Evolutionary conservation across 2,329 filamentous ascomycete species (phyloP), one percentile per base, ranked within the genome.

Genomic region (Sporothrix schenckii): DNA sequence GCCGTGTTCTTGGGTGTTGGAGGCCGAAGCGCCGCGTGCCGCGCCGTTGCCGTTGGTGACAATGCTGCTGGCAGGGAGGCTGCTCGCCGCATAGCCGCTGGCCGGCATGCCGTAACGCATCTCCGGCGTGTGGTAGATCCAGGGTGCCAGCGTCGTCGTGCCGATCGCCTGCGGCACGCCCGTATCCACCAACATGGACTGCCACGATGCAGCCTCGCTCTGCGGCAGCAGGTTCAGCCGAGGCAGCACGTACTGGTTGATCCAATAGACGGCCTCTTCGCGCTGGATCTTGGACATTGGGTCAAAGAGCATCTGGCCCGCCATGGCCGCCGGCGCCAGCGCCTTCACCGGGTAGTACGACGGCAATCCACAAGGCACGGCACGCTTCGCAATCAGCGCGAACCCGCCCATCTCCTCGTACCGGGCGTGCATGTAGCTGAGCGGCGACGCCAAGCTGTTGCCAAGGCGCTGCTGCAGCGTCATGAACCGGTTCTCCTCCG

Each of bases 401-500:
- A 90, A 90, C 0, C 87, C 87, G 11, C 84, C 85, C 11, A 80
- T 81, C 4, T 83, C 81, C 72, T 87, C 83, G 73, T 89, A 85
- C 27, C 86, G 84, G 10, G 83, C 80, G 9, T 86, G 85, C 6
- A 85, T 78, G 73, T 89, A 90, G 0, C 85, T 82, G 3, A 86
- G 84, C 0, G 88, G 87, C 67, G 83, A 83, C 61, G 82, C 80
- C 16, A 84, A 83, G 50, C 81, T 80, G 10, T 78, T 77, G 2
- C 85, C 84, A 58, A 92, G 80, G 7, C 81, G 80, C 63, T 84
- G 81, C 78, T 94, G 92, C 5, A 94, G 84, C 66, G 87, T 83
- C 13, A 94, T 81, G 74, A 91, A 94, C 4, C 86, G 85, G 47
- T 89, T 83, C 76, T 94, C 91, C 73, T 94, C 89, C 54, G 90